Evolutionary conservation across 495 filamentous ascomycete genomes (phyloP).

Genomic region (Aspergillus bertholletiae): DNA sequence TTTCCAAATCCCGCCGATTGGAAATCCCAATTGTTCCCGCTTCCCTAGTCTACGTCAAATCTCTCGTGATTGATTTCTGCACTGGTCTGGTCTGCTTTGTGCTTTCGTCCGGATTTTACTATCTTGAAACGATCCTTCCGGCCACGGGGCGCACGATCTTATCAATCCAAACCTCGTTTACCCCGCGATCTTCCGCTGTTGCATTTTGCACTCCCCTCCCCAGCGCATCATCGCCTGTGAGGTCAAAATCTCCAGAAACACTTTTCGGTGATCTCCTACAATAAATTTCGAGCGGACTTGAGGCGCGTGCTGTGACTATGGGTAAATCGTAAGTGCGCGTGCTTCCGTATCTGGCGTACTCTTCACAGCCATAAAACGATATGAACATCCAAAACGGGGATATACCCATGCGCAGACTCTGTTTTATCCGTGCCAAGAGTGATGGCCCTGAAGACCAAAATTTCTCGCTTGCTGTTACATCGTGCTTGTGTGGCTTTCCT

Average conservation of each 20-base stretch:
- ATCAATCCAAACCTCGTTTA: constrained; percentile 18
- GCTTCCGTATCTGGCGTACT: too few relatives aligned
- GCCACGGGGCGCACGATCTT: constrained; percentile 14
- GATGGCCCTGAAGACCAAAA: not conserved
- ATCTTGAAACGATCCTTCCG: constrained; percentile 4
- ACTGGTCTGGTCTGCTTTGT: not conserved
- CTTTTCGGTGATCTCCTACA: not conserved
- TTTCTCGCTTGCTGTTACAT: too few relatives aligned
- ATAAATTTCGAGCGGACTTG: not conserved
- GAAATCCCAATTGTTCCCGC: not conserved
- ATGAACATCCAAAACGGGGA: too few relatives aligned
- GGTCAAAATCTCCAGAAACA: too few relatives aligned
- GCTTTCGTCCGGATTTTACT: not conserved
- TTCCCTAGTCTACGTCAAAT: too few relatives aligned
- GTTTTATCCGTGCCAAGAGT: too few relatives aligned
- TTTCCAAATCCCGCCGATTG: not conserved
- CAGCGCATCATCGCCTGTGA: too few relatives aligned
- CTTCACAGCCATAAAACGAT: too few relatives aligned
- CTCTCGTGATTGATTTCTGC: too few relatives aligned
- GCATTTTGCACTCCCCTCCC: constrained; percentile 25
- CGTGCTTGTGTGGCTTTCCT: not conserved
- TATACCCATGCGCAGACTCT: not conserved
- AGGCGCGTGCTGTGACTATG: constrained; percentile 26
- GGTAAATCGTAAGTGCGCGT: constrained; percentile 47
- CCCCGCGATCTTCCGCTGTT: constrained; percentile 20